These are phyloP conservation scores for Basidiobolus meristosporus DNA, from an alignment of 371 early-diverging fungal species.

Conservation along the genomic window DNA sequence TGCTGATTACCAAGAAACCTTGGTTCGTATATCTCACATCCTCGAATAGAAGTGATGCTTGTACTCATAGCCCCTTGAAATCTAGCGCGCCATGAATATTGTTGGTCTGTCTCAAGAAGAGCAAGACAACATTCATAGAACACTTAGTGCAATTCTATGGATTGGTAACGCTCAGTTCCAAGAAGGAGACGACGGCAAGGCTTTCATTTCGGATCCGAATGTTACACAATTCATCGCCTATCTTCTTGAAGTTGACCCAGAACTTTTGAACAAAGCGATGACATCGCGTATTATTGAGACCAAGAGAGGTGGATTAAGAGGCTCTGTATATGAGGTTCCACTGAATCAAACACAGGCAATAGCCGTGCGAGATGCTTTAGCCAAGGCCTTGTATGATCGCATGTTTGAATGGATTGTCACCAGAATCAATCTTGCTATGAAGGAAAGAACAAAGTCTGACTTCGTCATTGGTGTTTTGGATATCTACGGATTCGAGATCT, in stretches of 20 bases:
- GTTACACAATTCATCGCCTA: slow-evolving; percentile 59
- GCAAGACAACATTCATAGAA: slow-evolving; percentile 59
- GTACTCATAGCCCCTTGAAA: not conserved
- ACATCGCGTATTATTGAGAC: slow-evolving; percentile 46
- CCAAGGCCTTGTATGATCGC: slow-evolving; percentile 65
- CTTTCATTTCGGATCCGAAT: slow-evolving; percentile 37
- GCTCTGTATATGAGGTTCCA: slow-evolving; percentile 60
- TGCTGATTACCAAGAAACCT: slow-evolving; percentile 46
- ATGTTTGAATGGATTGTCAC: slow-evolving; percentile 83
- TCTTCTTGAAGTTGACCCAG: slow-evolving; percentile 46
- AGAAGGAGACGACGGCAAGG: slow-evolving; percentile 41
- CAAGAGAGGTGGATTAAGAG: slow-evolving; percentile 59
- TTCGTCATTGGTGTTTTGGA: slow-evolving; percentile 88
- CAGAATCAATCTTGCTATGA: slow-evolving; percentile 58
- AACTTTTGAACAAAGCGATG: slow-evolving; percentile 24
- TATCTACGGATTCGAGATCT: slow-evolving; percentile 93
- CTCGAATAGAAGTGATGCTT: not conserved
- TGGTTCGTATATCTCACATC: slow-evolving; percentile 24
- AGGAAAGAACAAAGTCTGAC: slow-evolving; percentile 32
- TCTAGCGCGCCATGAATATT: slow-evolving; percentile 53
- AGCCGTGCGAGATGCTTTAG: slow-evolving; percentile 68
- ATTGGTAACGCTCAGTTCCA: slow-evolving; percentile 59
- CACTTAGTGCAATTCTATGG: slow-evolving; percentile 68
- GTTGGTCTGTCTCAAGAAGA: slow-evolving; percentile 54
- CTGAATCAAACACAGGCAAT: slow-evolving; percentile 50